A percentile compares a stretch with the other conserved stretches of the same genome.
phyloP scores from a whole-genome alignment of 2,329 filamentous ascomycete species.

The Penicillium griseofulvum region DNA sequence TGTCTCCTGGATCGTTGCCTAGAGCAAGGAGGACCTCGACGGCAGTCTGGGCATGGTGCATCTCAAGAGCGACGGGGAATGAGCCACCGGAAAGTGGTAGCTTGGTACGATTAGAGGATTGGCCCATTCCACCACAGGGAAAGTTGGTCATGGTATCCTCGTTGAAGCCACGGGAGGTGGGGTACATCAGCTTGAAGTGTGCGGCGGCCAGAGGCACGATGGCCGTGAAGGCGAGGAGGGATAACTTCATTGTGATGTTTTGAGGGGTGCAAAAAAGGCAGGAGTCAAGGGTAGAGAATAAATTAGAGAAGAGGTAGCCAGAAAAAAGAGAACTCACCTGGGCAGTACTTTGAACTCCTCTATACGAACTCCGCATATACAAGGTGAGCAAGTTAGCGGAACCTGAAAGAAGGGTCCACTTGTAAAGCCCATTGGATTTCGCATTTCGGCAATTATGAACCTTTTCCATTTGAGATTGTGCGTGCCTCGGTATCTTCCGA shows the following conservation, averaged over 20 bases:
- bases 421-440: background rate
- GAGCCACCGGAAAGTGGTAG: slow-evolving; percentile 48
- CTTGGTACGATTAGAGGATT: slow-evolving; percentile 46
- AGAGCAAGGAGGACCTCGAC: slow-evolving; percentile 55
- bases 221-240: slow-evolving; percentile 38
- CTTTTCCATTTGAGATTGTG: background rate
- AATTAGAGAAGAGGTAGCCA: background rate
- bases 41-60: slow-evolving; percentile 53
- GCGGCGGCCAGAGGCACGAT: slow-evolving; percentile 50
- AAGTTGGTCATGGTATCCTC: slow-evolving; percentile 48
- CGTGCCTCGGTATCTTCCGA: background rate
- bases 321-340: background rate
- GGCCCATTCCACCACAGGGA: slow-evolving; percentile 53
- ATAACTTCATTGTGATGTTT: slow-evolving; percentile 29
- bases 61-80: slow-evolving; percentile 51
- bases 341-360: background rate
- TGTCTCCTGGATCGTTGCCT: slow-evolving; percentile 53
- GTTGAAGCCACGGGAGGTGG: slow-evolving; percentile 50
- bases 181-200: slow-evolving; percentile 57
- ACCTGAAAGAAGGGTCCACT: background rate
- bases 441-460: background rate
- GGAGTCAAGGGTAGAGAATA: background rate
- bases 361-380: background rate
- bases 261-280: background rate
- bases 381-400: slow-evolving; percentile 1